Evolutionary conservation across 2,329 filamentous ascomycete genomes (phyloP).

Genomic region (Akanthomyces dipterigenus): DNA sequence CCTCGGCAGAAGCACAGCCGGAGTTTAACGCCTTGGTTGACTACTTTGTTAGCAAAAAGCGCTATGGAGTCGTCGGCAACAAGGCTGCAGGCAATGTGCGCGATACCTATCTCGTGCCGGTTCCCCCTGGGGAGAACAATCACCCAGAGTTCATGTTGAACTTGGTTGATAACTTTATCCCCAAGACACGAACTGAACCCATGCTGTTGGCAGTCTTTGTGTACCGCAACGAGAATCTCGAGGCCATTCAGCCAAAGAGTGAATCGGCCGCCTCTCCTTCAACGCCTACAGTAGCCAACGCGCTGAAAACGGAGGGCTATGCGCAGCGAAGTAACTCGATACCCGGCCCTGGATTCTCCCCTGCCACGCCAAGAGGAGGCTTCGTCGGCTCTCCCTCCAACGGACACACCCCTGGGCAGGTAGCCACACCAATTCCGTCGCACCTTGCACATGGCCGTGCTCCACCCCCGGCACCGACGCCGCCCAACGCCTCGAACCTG

Average conservation of each 20-base stretch:
- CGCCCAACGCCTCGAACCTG: slow-evolving; percentile 11
- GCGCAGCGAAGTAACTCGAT: slow-evolving; percentile 40
- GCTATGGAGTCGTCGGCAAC: slow-evolving; percentile 83
- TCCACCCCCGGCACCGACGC: slow-evolving; percentile 16
- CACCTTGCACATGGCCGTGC: slow-evolving; percentile 11
- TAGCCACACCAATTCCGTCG: slow-evolving; percentile 13
- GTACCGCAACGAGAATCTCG: slow-evolving; percentile 56
- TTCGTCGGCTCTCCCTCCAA: slow-evolving; percentile 17
- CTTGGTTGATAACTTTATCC: slow-evolving; percentile 76
- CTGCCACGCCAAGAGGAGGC: slow-evolving; percentile 35
- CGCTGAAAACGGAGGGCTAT: slow-evolving; percentile 28
- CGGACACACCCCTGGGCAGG: slow-evolving; percentile 2
- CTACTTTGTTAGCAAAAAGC: slow-evolving; percentile 75
- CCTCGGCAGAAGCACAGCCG: slow-evolving; percentile 51
- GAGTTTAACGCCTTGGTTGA: slow-evolving; percentile 74
- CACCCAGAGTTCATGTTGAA: slow-evolving; percentile 85
- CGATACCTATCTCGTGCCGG: slow-evolving; percentile 85
- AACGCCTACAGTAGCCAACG: slow-evolving; percentile 10
- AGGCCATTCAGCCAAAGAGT: slow-evolving; percentile 24
- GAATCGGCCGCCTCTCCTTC: slow-evolving; percentile 8
- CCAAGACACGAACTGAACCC: slow-evolving; percentile 63
- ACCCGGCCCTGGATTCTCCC: slow-evolving; percentile 48
- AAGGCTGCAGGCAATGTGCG: slow-evolving; percentile 68
- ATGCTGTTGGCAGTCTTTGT: slow-evolving; percentile 82
- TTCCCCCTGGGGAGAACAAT: slow-evolving; percentile 62